Base-by-base conservation (phyloP, 2,329 filamentous ascomycete genomes). In the Xylaria sp. region DNA sequence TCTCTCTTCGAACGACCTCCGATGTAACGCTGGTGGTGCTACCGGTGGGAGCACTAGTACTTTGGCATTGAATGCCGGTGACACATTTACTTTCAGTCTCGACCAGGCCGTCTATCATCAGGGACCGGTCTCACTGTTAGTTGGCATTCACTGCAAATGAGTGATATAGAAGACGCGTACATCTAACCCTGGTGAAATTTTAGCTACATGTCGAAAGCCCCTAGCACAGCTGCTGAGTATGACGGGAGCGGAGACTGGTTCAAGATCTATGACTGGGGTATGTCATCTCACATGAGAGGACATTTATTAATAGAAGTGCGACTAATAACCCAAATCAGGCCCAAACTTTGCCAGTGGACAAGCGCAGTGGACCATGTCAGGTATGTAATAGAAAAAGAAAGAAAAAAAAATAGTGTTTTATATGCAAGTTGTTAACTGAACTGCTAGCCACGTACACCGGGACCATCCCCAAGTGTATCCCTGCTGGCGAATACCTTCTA, bases 401-500 rank as follows among this genome's bases (percentile, higher is more conserved):
- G 13, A 13, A 31, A 0, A n/a, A n/a, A n/a, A n/a, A n/a, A n/a
- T n/a, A n/a, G n/a, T n/a, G 22, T 22, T 25, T 33, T 11, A 7
- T 15, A 13, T 50, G 29, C 20, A 42, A 15, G 25, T n/a, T 17
- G 13, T 38, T 71, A 51, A 67, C 38, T 13, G 10, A 25, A 13
- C n/a, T 1, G 17, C 7, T 44, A 77, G 77, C 63, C 39, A 71
- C 73, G 2, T 81, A 81, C 73, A 76, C 77, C 1, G 73, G 63
- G 64, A 79, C 80, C 60, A 85, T 89, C 65, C 87, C 87, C 7
- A 75, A 77, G 36, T 83, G 83, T 67, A 82, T 89, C 64, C 81
- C 81, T 5, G 75, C 82, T 42, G 87, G 87, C 65, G 84, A 88
- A 70, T 88, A 89, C 73, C 83, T 89, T 66, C 79, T 89, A 38